These are phyloP conservation scores for Sugiyamaella floridensis DNA, from an alignment of 805 yeast genomes.

Conservation along the genomic window DNA sequence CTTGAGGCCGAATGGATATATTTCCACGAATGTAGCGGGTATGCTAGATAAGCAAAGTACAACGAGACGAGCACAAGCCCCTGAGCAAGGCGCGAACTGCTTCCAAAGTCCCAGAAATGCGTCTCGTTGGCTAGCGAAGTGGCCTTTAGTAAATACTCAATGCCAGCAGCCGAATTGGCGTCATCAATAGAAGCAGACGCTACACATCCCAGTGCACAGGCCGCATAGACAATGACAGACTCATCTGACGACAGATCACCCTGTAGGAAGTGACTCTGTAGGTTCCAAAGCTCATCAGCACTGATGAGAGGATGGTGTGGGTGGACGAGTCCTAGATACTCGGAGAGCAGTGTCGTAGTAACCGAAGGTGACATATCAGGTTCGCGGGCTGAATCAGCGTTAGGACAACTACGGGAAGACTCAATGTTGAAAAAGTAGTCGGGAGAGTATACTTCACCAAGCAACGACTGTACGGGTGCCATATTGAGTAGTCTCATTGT, in stretches of 20 bases:
- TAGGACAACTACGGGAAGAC: background rate
- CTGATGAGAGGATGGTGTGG: conserved; percentile 5
- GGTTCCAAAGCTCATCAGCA: background rate
- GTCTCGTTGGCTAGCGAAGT: background rate
- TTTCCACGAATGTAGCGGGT: conserved; percentile 9
- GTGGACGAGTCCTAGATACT: conserved; percentile 5
- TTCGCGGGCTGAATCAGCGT: too few species aligned
- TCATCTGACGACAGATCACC: background rate
- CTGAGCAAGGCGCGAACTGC: conserved; percentile 2
- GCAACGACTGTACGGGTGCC: conserved; percentile 1
- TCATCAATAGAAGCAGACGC: background rate
- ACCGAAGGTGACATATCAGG: background rate
- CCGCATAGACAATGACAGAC: conserved; percentile 6
- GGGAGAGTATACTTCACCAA: conserved; percentile 7
- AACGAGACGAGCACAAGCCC: conserved; percentile 2
- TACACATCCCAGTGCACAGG: conserved; percentile 7
- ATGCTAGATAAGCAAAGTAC: conserved; percentile 10
- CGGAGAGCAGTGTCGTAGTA: background rate
- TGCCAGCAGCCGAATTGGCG: conserved; percentile 1
- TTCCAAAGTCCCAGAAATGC: conserved; percentile 7
- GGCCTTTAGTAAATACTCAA: conserved; percentile 2
- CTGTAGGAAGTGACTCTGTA: background rate
- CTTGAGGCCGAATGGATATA: conserved; percentile 7
- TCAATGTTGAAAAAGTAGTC: conserved; percentile 9
- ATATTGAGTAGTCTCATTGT: conserved; percentile 5